Percentiles rank a stretch among this genome's conserved stretches.
Conservation (phyloP, 495 filamentous ascomycete genomes). For the Aspergillus sclerotiicarbonarius region DNA sequence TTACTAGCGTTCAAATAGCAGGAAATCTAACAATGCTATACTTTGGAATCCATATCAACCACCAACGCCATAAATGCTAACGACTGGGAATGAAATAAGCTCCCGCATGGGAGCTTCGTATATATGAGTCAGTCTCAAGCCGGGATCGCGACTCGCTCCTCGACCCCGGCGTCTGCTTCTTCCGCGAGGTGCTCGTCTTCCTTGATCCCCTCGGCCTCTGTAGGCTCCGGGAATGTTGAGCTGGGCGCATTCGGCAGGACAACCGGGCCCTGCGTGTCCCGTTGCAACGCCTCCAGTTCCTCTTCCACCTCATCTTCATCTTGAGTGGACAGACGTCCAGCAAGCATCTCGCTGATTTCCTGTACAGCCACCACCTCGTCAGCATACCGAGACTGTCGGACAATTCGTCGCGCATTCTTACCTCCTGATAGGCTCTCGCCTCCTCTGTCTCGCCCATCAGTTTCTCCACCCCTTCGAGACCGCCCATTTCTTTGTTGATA, state of each 20-base stretch:
- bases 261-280: conserved; percentile 54
- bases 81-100: not conserved
- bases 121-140: conserved; percentile 22
- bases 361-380: conserved; percentile 33
- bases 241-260: conserved; percentile 61
- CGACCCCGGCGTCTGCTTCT: conserved; percentile 32
- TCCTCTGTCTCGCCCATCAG: conserved; percentile 89
- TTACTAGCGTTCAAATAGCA: conserved; percentile 3
- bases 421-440: conserved; percentile 82
- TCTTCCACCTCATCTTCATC: conserved; percentile 98
- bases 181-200: conserved; percentile 11
- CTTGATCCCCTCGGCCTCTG: conserved; percentile 30
- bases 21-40: conserved; percentile 10
- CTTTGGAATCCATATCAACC: conserved; percentile 1
- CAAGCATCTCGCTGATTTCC: conserved; percentile 90
- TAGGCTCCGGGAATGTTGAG: conserved; percentile 27
- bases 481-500: conserved; percentile 95
- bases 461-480: conserved; percentile 87
- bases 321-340: conserved; percentile 78
- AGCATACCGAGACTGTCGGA: conserved; percentile 1
- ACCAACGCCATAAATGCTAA: conserved; percentile 29
- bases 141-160: conserved; percentile 32
- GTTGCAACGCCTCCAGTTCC: conserved; percentile 78
- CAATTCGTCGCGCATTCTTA: conserved; percentile 28
- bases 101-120: not conserved